These are phyloP conservation scores for Penicillium alfredii DNA, from an alignment of 495 filamentous ascomycete genomes.

Conservation along the genomic window DNA sequence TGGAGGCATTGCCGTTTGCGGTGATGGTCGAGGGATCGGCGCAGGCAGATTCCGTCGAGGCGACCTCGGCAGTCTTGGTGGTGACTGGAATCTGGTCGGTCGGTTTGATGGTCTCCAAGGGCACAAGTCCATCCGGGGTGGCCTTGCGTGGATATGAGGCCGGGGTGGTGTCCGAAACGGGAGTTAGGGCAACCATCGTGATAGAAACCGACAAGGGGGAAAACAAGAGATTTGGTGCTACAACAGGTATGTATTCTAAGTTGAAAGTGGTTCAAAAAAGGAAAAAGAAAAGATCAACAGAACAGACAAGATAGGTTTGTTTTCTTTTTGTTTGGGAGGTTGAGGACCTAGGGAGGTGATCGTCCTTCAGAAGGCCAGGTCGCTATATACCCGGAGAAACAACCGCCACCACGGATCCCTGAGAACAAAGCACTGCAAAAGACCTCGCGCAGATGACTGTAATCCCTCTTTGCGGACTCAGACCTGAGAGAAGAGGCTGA, in stretches of 20 bases:
- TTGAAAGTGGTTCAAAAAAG: too few relatives aligned
- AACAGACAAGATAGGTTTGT: not conserved
- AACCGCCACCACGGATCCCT: not conserved
- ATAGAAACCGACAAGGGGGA: conserved; percentile 7
- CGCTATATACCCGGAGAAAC: conserved; percentile 14
- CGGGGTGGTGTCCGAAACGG: conserved; percentile 11
- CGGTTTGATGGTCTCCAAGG: not conserved
- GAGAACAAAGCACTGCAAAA: not conserved
- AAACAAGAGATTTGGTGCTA: too few relatives aligned
- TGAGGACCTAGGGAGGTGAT: not conserved
- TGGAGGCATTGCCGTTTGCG: conserved; percentile 19
- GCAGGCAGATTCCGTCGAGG: conserved; percentile 7
- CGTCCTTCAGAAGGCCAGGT: conserved; percentile 3
- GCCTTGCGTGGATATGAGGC: conserved; percentile 4
- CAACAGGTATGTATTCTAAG: too few relatives aligned
- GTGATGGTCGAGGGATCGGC: conserved; percentile 5
- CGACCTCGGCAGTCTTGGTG: conserved; percentile 2
- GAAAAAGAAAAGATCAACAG: too few relatives aligned
- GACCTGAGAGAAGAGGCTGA: conserved; percentile 12
- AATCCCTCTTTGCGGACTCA: conserved; percentile 18
- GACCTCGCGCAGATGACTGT: conserved; percentile 18
- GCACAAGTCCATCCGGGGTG: conserved; percentile 5
- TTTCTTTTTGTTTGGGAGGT: not conserved
- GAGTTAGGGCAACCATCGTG: conserved; percentile 18
- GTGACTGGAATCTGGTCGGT: conserved; percentile 2